Evolutionary conservation across 768 basidiomycete genomes (phyloP).

Genomic region (Pulveroboletus sp.): DNA sequence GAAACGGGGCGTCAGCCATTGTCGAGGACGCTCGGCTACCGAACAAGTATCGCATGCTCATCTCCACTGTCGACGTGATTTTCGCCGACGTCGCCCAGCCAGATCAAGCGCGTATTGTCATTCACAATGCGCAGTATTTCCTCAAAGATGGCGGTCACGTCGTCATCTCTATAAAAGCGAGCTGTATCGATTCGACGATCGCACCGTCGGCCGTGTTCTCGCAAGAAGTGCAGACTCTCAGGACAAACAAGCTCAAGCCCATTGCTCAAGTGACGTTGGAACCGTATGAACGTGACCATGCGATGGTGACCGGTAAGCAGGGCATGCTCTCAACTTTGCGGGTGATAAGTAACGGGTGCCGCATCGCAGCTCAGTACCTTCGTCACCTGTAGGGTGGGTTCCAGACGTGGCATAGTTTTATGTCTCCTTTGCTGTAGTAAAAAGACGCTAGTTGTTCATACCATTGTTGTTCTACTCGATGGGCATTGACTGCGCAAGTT

Average conservation of each 20-base stretch:
- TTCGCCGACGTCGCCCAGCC: slow-evolving; percentile 99
- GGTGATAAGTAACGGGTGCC: neutral
- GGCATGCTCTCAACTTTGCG: neutral
- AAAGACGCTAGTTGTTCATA: slow-evolving; percentile 15
- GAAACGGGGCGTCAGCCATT: slow-evolving; percentile 55
- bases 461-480: slow-evolving; percentile 11
- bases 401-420: neutral
- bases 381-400: slow-evolving; percentile 34
- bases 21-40: slow-evolving; percentile 96
- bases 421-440: slow-evolving; percentile 1
- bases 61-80: slow-evolving; percentile 93
- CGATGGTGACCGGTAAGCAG: slow-evolving; percentile 76
- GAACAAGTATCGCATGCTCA: slow-evolving; percentile 94
- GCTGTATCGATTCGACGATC: slow-evolving; percentile 96
- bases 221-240: slow-evolving; percentile 75
- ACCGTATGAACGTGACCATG: slow-evolving; percentile 87
- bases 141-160: slow-evolving; percentile 89
- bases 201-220: slow-evolving; percentile 89
- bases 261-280: slow-evolving; percentile 95
- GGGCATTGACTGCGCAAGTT: no score
- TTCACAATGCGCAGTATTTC: slow-evolving; percentile 91
- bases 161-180: slow-evolving; percentile 98
- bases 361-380: slow-evolving; percentile 41
- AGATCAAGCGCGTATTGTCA: slow-evolving; percentile 96
- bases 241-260: slow-evolving; percentile 81